Evolutionary conservation across 306 rosid genomes (phyloP), one percentile per base, ranked within the genome.

Genomic region (Acacia crassicarpa): DNA sequence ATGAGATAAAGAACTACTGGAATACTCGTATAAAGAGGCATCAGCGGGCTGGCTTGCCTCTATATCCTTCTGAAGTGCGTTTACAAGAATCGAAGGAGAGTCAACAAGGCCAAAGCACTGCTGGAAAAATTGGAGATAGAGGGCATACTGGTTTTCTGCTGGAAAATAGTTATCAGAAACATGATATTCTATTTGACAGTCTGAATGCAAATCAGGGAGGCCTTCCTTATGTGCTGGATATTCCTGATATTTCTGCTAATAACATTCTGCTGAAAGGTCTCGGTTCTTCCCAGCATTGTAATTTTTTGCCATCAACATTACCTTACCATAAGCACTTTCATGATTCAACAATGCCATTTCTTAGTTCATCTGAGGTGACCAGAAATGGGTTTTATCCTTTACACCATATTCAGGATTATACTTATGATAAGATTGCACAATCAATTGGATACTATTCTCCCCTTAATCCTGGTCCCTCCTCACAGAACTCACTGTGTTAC

Each of bases 1-100:
- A 96, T 75, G 99, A 96, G 91, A 96, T 96, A 83, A 96, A 96
- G 90, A 96, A 96, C 84, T 96, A 92, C 88, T 96, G 99, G 99
- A 96, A 96, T 84, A 93, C 99, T 76, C 94, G 99, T 72, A 85
- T 91, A 74, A 96, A 96, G 89, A 88, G 98, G 79, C 91, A 92
- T 63, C 94, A 92, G 76, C 91, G 99, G 75, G 97, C 97, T 83
- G 98, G 98, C 74, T 88, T 93, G 81, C 94, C 99, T 72, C 89
- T 96, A 74, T 93, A 96, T 86, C 99, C 98, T 62, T 91, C 94
- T n/a, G 98, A 91, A 72, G 80, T 96, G 81, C 80, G 88, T 85
- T 49, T 87, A 79, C 89, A 84, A 85, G 89, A 87, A 71, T 74
- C 73, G 15, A 92, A 91, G 78, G 91, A 84, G 80, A 85, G 74